Base-by-base conservation (phyloP, 495 filamentous ascomycete genomes). In the Penicillium bialowiezense region DNA sequence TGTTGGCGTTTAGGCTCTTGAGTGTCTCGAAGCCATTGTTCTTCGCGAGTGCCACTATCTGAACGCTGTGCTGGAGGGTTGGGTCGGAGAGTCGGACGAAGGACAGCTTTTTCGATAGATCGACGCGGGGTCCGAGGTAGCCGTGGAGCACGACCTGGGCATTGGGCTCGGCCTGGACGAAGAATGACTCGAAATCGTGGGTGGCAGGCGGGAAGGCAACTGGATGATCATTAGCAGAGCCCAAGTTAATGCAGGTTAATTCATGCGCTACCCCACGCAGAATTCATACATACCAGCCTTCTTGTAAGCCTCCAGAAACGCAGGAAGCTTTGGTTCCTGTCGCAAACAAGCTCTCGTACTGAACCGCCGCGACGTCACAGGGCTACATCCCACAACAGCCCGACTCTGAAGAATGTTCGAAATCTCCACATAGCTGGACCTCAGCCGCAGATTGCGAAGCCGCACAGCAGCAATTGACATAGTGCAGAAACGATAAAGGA, bases 61-160 rank as follows among this genome's bases (percentile, higher is more conserved):
- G 81, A 6, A 84, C 59, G 39, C 59, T 73, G 37, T 72, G 56
- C 29, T 62, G 60, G 55, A 80, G 70, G 2, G 73, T 72, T 19
- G 72, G 64, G 47, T 80, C 68, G 5, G 78, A 69, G 3, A 91
- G 56, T 38, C 81, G 72, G n/a, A 81, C 83, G 57, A 93, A 91
- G 10, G 79, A 79, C 6, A 91, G 67, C 41, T 79, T 81, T 53
- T 84, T 81, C 33, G 80, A 80, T 14, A 88, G 62, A 44, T 89
- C 80, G 37, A 77, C 75, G 17, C 82, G 76, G 31, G 70, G 68
- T 13, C 79, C 78, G 4, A 96, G 71, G 55, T 89, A 95, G 40
- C 90, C 90, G 64, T 89, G 78, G 12, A 95, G 62, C 5, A 74
- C 70, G 14, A 91, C 81, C 28, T 75, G 59, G 17, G 72, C 52